Evolutionary conservation across 2,329 filamentous ascomycete genomes (phyloP), one percentile per base, ranked within the genome.

Genomic region (Zarea fungicola): DNA sequence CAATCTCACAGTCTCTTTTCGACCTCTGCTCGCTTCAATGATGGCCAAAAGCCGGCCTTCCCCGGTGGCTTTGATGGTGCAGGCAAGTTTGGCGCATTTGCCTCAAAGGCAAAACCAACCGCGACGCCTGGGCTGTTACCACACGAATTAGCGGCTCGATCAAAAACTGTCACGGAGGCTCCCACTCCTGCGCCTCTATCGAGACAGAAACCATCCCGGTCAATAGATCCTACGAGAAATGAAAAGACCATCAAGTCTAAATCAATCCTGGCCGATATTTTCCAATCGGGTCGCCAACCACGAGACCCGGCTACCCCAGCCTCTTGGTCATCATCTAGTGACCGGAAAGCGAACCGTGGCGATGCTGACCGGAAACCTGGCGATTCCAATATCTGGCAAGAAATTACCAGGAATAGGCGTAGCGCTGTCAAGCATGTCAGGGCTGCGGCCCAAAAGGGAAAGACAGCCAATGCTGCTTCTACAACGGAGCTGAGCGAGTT

Each of bases 101-200:
- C 48, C 7, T 58, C 52, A 47, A 55, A 43, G 54, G 49, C 46
- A 48, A 54, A 26, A 48, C 51, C 43, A 19, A 40, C 53, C n/a
- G 35, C 43, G 3, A 37, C 47, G 4, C 55, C 58, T 26, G 57
- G 56, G 2, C 56, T 71, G 31, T 61, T 71, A 6, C 69, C 68
- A 3, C 68, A 71, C 39, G 69, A 71, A 48, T 42, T 55, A n/a
- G 62, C 62, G 31, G 69, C 69, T 29, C 64, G 65, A 9, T 47
- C 59, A 43, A 61, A 56, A 42, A 58, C 32, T 9, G 22, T 29
- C 8, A 14, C 25, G 40, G 36, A 42, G 14, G 11, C 39, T 5
- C 31, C 48, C 3, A 23, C 61, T 43, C 53, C 58, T 19, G 34
- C 55, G 8, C 45, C 53, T 22, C 44, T 54, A 18, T 52, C 56